Base-by-base conservation (phyloP, 139 green algal genomes). In the Picochlorum sp. region DNA sequence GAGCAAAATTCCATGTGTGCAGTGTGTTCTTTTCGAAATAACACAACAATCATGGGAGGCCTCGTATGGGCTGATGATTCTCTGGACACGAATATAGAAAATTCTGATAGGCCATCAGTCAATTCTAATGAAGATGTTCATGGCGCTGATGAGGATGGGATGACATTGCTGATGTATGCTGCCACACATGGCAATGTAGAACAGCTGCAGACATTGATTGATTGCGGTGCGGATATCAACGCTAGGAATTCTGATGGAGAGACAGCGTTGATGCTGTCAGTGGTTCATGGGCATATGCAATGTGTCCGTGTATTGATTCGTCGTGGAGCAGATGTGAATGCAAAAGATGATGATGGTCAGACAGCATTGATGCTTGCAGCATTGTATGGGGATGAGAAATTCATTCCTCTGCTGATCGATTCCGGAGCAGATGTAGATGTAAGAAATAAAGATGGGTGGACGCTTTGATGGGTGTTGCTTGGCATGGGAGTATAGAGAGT, bases 321-420 rank as follows among this genome's bases (percentile, higher is more conserved):
- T 10, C 1, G 13, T 34, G 51, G 51, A 21, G 51, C 51, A 34
- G 20, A 59, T 41, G 20, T 59, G 13, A 59, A 59, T 59, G 14
- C 51, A 13, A 15, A 4, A 26, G 51, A 59, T 30, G 21, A 28
- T 34, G 20, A 59, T 59, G 51, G 51, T 14, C 23, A 30, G 18
- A 59, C 51, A 30, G 51, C 51, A 9, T 28, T 59, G 21, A 59
- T 59, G 51, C 20, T 30, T 59, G 51, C 51, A 34, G 51, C 51
- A 4, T 32, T 32, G 23, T 30, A 32, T 28, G 51, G 51, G 20
- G 13, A 26, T 14, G 51, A 34, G 15, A 16, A 28, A 28, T 15
- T 18, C 13, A 6, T 59, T 28, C 20, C 20, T 5, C 20, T 26
- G 2, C 20, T 59, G 51, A n/a, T 52, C 5, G 18, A 20, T 5